phyloP scores from a whole-genome alignment of 495 filamentous ascomycete species.

The Copromyces sp. region DNA sequence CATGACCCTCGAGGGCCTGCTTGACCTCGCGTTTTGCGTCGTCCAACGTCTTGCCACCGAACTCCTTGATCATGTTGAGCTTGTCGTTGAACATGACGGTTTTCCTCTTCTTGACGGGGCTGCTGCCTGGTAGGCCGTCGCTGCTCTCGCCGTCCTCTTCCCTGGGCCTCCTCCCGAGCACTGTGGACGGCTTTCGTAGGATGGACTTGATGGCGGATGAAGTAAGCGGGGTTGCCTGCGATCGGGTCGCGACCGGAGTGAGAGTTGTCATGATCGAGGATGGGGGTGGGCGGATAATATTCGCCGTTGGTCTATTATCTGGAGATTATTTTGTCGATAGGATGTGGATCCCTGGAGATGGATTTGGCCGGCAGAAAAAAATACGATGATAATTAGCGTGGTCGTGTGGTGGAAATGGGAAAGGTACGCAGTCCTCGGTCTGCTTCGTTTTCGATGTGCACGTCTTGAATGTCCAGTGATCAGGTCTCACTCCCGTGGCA shows the following conservation, averaged over 20 bases:
- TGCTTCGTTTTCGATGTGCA: neutral
- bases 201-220: constrained; percentile 35
- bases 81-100: constrained; percentile 66
- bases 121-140: constrained; percentile 34
- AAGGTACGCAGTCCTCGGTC: neutral
- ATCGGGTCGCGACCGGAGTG: constrained; percentile 17
- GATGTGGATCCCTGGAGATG: neutral
- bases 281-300: neutral
- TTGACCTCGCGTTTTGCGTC: constrained; percentile 64
- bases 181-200: constrained; percentile 27
- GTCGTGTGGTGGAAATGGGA: neutral
- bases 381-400: neutral
- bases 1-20: constrained; percentile 58
- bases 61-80: constrained; percentile 52
- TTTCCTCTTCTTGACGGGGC: constrained; percentile 45
- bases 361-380: neutral
- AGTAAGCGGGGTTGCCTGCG: constrained; percentile 5
- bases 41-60: constrained; percentile 32
- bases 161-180: constrained; percentile 27
- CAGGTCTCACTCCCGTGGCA: neutral
- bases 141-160: constrained; percentile 32
- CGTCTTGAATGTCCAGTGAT: neutral
- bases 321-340: neutral
- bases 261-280: constrained; percentile 18
- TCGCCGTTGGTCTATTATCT: constrained; percentile 1